Evolutionary conservation across 768 basidiomycete genomes (phyloP).

Genomic region (Leccinum variicolor): DNA sequence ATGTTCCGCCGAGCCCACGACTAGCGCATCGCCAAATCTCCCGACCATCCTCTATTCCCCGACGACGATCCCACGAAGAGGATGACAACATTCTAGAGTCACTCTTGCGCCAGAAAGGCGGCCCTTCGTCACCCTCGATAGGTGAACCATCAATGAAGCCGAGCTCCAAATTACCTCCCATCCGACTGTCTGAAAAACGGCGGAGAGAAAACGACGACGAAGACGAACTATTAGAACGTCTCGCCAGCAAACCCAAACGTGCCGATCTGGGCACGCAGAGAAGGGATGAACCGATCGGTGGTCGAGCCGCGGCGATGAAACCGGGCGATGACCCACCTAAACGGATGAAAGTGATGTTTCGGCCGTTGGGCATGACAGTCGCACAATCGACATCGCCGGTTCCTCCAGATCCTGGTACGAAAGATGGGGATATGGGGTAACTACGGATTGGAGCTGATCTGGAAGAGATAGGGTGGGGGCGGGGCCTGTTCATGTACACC

Average conservation of each 20-base stretch:
- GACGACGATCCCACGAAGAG: conserved; percentile 43
- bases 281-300: conserved; percentile 26
- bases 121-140: conserved; percentile 38
- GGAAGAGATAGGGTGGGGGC: conserved; percentile 36
- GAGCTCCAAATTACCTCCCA: conserved; percentile 36
- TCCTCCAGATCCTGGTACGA: conserved; percentile 62
- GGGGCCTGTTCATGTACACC: conserved; percentile 1
- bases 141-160: conserved; percentile 26
- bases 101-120: conserved; percentile 38
- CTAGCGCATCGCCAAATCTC: conserved; percentile 36
- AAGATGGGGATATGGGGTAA: conserved; percentile 75
- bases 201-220: conserved; percentile 70
- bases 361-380: conserved; percentile 29
- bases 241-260: conserved; percentile 57
- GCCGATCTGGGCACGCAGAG: conserved; percentile 48
- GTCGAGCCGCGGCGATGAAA: conserved; percentile 27
- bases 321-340: conserved; percentile 47
- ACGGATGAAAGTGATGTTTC: conserved; percentile 75
- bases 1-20: conserved; percentile 37
- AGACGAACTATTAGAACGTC: conserved; percentile 58
- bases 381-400: conserved; percentile 37
- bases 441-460: not conserved
- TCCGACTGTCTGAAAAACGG: conserved; percentile 67
- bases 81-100: conserved; percentile 57
- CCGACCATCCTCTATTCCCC: conserved; percentile 42